Evolutionary conservation across 768 basidiomycete genomes (phyloP), one percentile per base, ranked within the genome.

Genomic region (Naganishia randhawae): DNA sequence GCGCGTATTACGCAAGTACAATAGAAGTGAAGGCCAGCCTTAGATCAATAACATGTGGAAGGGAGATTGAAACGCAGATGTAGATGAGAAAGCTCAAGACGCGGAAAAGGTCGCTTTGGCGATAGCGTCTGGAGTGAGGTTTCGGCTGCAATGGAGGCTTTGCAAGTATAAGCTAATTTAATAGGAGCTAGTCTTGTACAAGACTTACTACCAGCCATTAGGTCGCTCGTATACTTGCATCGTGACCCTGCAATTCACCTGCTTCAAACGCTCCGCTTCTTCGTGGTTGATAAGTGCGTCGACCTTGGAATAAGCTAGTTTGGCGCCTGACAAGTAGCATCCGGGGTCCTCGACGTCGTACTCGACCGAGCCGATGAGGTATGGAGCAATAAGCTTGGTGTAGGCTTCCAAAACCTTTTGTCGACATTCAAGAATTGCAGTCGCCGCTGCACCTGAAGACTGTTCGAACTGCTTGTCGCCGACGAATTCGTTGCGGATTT

Each of bases 191-290:
- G n/a, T n/a, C 14, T 22, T n/a, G 25, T 29, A 29, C 27, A 11
- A 52, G 51, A 52, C 57, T 61, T 22, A 61, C 57, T 41, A 61
- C 57, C 57, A 61, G 13, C 35, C 27, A 25, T 42, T 39, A 17
- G 37, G 22, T 3, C 37, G 27, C 16, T 39, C 57, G 37, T 61
- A 39, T 2, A 39, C 35, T 25, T 61, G 57, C 7, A 39, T 61
- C 13, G 37, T 41, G 0, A 61, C n/a, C 27, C 57, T 31, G 14
- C 37, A 35, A 42, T 39, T 10, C 57, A 39, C 57, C 14, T 61
- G 37, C 57, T 61, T 61, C 57, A 61, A 41, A 9, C 27, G 39
- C 57, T 61, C 29, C 10, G 57, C 37, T 6, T 61, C 57, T 1
- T 13, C 39, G 22, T 13, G 13, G 25, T 39, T 39, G n/a, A 61